Base-by-base conservation (phyloP, 495 filamentous ascomycete genomes). In the Penicillium arizonense region DNA sequence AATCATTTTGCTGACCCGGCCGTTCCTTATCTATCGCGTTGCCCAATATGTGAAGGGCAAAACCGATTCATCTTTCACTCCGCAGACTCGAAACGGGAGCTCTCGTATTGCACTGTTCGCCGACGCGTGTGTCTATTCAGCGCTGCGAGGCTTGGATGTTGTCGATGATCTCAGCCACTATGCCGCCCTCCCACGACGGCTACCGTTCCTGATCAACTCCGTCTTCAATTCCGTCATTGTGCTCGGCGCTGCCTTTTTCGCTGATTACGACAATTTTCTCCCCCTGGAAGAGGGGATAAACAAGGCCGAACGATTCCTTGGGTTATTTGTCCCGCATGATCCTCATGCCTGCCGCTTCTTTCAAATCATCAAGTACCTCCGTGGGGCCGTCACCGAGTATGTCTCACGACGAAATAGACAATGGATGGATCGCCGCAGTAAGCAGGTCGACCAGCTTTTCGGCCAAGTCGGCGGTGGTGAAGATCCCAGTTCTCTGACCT, bases 151-250 rank as follows among this genome's bases (percentile, higher is more conserved):
- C 2, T 77, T 89, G 24, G 78, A 81, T 35, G 71, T 87, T 18
- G 74, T 85, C 5, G 78, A 84, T 50, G 75, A 74, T 48, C 82
- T 85, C 6, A 68, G 79, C 30, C 77, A 81, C 48, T 79, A 75
- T 13, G 62, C 74, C 10, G 84, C 87, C 51, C 73, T 90, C n/a
- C 83, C 87, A 0, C 80, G 75, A 38, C 74, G 87, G 23, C 81
- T 89, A 42, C 86, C 87, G 1, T 87, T 88, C 48, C 67, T 88
- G 55, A 84, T 88, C 52, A 87, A 90, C 60, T 87, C 86, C 39
- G 80, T 88, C 44, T 90, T 91, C 63, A 81, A 87, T 32, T 85
- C 86, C 3, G 84, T 85, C 3, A 73, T 90, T 4, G 78, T 89
- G 9, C 72, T 90, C 3, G 75, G 86, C 26, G 80, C 85, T 46